Base-by-base conservation (phyloP, 192 early-diverging fungal genomes). In the Obelidium mucronatum region DNA sequence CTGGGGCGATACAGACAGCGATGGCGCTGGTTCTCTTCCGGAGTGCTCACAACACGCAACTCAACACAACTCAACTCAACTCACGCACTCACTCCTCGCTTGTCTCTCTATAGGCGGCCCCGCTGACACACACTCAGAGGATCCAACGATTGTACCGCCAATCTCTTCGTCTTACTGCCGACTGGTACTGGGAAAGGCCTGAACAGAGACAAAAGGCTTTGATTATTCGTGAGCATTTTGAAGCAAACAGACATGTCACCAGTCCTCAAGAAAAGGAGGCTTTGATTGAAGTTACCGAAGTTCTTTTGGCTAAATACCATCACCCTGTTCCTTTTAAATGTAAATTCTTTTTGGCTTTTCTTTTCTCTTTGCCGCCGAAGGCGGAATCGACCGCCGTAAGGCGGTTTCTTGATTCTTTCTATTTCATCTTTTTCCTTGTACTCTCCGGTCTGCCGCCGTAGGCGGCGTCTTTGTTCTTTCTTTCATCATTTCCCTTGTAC, bases 291-390 rank as follows among this genome's bases (percentile, higher is more conserved):
- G 82, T 88, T 30, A 88, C 94, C n/a, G 96, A 98, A 77, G 76
- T 85, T 31, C 86, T 91, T 40, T 86, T 98, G 8, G 83, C 84
- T 15, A 86, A 90, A 53, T 91, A 91, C 81, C 78, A 79, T 75
- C 94, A 97, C 79, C 93, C 93, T 51, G 84, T 91, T 79, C 95
- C 95, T 28, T 97, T 96, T 84, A 91, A 88, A 73, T 89, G 92
- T 94, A 90, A 74, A 78, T 84, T 75, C 0, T 17, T 74, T 36
- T 54, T 74, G n/a, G n/a, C n/a, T n/a, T n/a, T n/a, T n/a, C n/a
- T n/a, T n/a, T n/a, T n/a, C n/a, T n/a, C n/a, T n/a, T n/a, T n/a
- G n/a, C n/a, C n/a, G 15, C 13, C 51, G n/a, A 13, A 13, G n/a
- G 15, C 15, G 13, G 15, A 52, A 52, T n/a, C n/a, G 15, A n/a